Evolutionary conservation across 345 rosid species (phyloP), one percentile per base, ranked within the genome.

Genomic region (Aquilaria yunnanensis): DNA sequence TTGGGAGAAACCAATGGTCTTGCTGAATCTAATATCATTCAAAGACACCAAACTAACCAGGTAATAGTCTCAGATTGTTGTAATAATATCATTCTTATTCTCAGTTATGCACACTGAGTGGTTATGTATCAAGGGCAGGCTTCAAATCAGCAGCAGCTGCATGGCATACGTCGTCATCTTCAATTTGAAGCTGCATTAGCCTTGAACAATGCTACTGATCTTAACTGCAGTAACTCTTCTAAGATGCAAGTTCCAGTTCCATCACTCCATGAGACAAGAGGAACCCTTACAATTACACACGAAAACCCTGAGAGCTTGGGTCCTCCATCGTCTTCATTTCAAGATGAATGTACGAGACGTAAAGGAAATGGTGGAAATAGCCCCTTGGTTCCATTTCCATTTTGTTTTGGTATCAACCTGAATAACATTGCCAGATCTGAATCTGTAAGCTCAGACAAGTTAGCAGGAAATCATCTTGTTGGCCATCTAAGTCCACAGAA

Each of bases 131-230:
- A 10, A 9, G n/a, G 14, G 12, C 13, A 68, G 79, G 77, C 48
- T 29, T 55, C 60, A 32, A 66, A 52, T 31, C 43, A 37, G 43
- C 73, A 58, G 58, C 61, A 32, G 8, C 71, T 62, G 53, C 66
- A 31, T 57, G 73, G 75, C 31, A 72, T 62, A 4, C 67, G 74
- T 61, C 67, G 79, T 50, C 79, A 66, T 69, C 78, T 74, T 53
- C 77, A 72, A 55, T 77, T 69, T 59, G 75, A 68, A 53, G 63
- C 64, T 50, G 59, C 67, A 48, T 51, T 51, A 51, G 49, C 55
- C 45, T 0, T 41, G 50, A 30, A 47, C 43, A 1, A 9, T 33
- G 53, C 11, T 29, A 52, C 54, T 56, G 23, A 14, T 56, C 10
- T 11, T 56, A 61, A 61, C 41, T 14, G 48, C 56, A 51, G 57